These are phyloP conservation scores for Aspergillus caelatus DNA, from an alignment of 2,329 filamentous ascomycete species.

Conservation along the genomic window DNA sequence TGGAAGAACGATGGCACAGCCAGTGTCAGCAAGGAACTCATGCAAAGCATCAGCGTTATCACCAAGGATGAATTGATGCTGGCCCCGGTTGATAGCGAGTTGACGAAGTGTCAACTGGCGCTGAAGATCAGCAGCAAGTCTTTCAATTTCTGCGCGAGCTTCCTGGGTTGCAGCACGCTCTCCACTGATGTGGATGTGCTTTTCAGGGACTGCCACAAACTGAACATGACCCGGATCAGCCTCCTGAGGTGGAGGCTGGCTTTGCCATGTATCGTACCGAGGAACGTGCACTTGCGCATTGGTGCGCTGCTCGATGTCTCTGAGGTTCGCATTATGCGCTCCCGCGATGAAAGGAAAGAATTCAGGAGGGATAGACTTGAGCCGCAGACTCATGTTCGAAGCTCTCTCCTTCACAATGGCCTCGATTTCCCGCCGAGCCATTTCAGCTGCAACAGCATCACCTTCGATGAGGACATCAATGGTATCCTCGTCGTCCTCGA, in stretches of 20 bases:
- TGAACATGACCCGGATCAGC: constrained; percentile 66
- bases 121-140: constrained; percentile 73
- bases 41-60: constrained; percentile 77
- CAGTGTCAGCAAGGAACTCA: constrained; percentile 87
- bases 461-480: constrained; percentile 90
- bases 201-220: constrained; percentile 72
- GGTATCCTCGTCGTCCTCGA: constrained; percentile 74
- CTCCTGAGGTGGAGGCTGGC: constrained; percentile 67
- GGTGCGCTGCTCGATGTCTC: constrained; percentile 70
- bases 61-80: constrained; percentile 94
- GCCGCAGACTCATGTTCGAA: constrained; percentile 76
- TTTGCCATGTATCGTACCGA: constrained; percentile 72
- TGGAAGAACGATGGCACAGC: constrained; percentile 83
- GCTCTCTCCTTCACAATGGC: constrained; percentile 86
- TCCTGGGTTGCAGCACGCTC: constrained; percentile 81
- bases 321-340: constrained; percentile 68
- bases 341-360: constrained; percentile 96
- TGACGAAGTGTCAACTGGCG: constrained; percentile 76
- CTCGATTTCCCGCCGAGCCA: constrained; percentile 80
- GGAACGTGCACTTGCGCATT: constrained; percentile 83
- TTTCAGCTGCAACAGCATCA: constrained; percentile 82
- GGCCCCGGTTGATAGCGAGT: constrained; percentile 78
- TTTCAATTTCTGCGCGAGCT: constrained; percentile 78
- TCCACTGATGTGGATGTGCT: constrained; percentile 82
- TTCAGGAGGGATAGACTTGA: constrained; percentile 84